A percentile compares a stretch with the other conserved stretches of the same genome.
These are phyloP conservation scores for Orbilia ellipsospora DNA, from an alignment of 2,329 filamentous ascomycete genomes.

Conservation along the genomic window DNA sequence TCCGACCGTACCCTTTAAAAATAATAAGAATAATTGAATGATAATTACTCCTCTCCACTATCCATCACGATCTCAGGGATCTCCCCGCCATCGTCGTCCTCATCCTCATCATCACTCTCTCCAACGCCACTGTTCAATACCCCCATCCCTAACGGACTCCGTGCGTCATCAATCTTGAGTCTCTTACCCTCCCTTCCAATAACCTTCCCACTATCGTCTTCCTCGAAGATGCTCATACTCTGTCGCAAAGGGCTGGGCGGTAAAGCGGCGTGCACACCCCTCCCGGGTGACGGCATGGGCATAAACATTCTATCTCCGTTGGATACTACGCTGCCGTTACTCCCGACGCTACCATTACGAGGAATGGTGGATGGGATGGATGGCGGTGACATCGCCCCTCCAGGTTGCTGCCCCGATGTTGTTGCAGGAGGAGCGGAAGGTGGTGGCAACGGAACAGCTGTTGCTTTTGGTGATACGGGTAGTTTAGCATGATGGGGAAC, in stretches of 20 bases:
- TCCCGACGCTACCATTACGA: conserved; percentile 4
- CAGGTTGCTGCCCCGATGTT: not conserved
- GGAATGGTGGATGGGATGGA: conserved; percentile 4
- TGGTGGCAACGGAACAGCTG: not conserved
- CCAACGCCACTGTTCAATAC: conserved; percentile 2
- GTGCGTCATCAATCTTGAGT: conserved; percentile 35
- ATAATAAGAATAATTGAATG: no score
- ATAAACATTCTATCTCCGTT: conserved; percentile 35
- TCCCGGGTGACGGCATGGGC: conserved; percentile 39
- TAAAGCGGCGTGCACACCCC: conserved; percentile 36
- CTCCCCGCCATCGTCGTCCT: conserved; percentile 39
- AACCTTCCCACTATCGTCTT: conserved; percentile 9
- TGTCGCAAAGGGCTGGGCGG: conserved; percentile 52
- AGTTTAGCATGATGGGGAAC: conserved; percentile 50
- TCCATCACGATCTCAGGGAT: conserved; percentile 55
- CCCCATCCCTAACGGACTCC: conserved; percentile 27
- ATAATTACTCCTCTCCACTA: conserved; percentile 35
- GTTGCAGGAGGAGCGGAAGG: not conserved
- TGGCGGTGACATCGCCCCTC: conserved; percentile 37
- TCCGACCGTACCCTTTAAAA: no score
- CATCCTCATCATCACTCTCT: conserved; percentile 19
- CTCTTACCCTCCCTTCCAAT: conserved; percentile 26
- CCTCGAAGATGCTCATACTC: conserved; percentile 53
- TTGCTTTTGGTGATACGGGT: conserved; percentile 31
- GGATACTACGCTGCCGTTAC: not conserved